A percentile compares a stretch with the other conserved stretches of the same genome.
These are phyloP conservation scores for Porphyrellus cyaneotinctus DNA, from an alignment of 768 basidiomycete species.

Conservation along the genomic window DNA sequence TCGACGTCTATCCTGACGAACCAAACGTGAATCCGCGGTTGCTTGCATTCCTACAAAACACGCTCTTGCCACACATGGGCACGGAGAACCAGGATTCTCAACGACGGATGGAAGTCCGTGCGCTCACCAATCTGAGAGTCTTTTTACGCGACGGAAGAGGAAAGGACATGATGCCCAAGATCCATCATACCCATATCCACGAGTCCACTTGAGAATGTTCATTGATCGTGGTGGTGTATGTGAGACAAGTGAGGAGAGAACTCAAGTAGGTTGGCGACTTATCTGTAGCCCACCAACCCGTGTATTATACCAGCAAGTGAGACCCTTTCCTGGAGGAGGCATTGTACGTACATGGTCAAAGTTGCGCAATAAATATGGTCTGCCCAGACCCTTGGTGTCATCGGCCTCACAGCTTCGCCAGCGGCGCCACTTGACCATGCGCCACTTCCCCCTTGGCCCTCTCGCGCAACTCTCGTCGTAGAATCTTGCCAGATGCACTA, in stretches of 20 bases:
- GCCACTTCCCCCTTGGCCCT: slow-evolving; percentile 53
- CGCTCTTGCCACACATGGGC: slow-evolving; percentile 91
- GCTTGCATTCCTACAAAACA: slow-evolving; percentile 74
- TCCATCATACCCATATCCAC: no score
- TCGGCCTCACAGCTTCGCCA: slow-evolving; percentile 8
- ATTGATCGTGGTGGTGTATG: no score
- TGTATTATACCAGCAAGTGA: no score
- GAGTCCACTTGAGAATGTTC: no score
- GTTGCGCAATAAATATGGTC: background rate
- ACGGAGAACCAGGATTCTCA: slow-evolving; percentile 82
- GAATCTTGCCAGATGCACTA: slow-evolving; percentile 85
- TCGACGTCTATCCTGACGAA: slow-evolving; percentile 87
- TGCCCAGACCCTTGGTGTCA: background rate
- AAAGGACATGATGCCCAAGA: slow-evolving; percentile 63
- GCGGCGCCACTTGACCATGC: slow-evolving; percentile 19
- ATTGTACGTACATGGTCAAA: no score
- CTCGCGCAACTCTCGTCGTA: slow-evolving; percentile 72
- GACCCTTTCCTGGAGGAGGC: no score
- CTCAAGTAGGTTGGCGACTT: no score
- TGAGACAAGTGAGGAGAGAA: no score
- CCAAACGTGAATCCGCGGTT: slow-evolving; percentile 76
- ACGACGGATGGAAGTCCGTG: slow-evolving; percentile 80
- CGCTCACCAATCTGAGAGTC: slow-evolving; percentile 71
- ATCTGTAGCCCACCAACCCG: no score
- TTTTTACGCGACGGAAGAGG: slow-evolving; percentile 63